Conservation (phyloP, 2,329 filamentous ascomycete species). For the Elsinoe fawcettii region DNA sequence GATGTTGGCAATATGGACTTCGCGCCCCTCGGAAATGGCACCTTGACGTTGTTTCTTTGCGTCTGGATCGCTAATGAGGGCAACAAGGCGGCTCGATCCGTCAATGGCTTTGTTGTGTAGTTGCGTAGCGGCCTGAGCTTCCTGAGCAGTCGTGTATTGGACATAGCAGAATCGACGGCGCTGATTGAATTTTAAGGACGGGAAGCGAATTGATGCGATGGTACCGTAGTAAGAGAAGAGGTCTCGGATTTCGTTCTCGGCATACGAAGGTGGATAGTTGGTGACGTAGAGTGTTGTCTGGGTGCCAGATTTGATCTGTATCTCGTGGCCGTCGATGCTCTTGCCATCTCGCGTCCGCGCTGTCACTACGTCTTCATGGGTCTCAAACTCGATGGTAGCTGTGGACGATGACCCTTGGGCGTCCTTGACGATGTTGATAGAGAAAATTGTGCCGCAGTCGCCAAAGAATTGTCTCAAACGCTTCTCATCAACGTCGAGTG, state of each 20-base stretch:
- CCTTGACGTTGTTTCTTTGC: slow-evolving; percentile 72
- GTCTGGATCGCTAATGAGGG: slow-evolving; percentile 76
- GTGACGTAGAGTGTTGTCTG: slow-evolving; percentile 80
- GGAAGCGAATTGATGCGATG: slow-evolving; percentile 78
- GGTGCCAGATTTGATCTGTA: slow-evolving; percentile 66
- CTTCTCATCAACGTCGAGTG: slow-evolving; percentile 58
- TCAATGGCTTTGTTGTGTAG: slow-evolving; percentile 66
- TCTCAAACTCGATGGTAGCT: slow-evolving; percentile 78
- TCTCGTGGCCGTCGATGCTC: slow-evolving; percentile 62
- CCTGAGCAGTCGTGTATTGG: slow-evolving; percentile 66
- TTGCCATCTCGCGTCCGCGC: slow-evolving; percentile 78
- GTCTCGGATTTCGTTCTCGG: slow-evolving; percentile 60
- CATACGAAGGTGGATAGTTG: slow-evolving; percentile 75
- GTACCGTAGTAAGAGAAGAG: slow-evolving; percentile 71
- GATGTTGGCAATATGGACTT: slow-evolving; percentile 79
- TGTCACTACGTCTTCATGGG: slow-evolving; percentile 69
- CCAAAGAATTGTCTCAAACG: slow-evolving; percentile 84
- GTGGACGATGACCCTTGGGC: slow-evolving; percentile 55
- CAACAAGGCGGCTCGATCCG: slow-evolving; percentile 60
- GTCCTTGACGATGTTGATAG: slow-evolving; percentile 60
- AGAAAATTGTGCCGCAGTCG: slow-evolving; percentile 78
- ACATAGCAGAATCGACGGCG: slow-evolving; percentile 92
- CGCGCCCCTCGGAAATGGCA: slow-evolving; percentile 76
- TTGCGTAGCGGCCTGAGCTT: slow-evolving; percentile 61
- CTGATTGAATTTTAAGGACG: slow-evolving; percentile 81